Conservation (phyloP, 164 flowering plant genomes). For the Annona cherimola region DNA sequence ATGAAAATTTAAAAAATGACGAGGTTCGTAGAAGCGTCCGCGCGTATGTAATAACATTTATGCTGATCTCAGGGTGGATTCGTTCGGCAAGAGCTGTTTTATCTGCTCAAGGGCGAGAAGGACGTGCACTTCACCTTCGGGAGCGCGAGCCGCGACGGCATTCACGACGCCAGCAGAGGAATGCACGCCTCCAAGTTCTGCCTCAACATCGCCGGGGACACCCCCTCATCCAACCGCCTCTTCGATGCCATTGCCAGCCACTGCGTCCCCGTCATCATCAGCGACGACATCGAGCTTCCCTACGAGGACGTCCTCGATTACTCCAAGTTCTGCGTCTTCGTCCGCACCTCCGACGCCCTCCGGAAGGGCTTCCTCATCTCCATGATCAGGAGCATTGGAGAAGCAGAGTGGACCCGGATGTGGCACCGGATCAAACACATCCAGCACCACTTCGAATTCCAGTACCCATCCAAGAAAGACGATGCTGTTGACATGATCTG, state of each 20-base stretch:
- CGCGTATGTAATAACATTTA: not conserved
- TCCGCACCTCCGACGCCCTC: slow-evolving; percentile 63
- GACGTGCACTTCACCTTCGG: slow-evolving; percentile 82
- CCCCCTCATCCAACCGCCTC: slow-evolving; percentile 89
- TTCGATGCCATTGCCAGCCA: slow-evolving; percentile 86
- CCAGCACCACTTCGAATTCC: slow-evolving; percentile 49
- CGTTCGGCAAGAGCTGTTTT: slow-evolving; percentile 67
- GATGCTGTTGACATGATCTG: slow-evolving; percentile 92
- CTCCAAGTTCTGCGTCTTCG: slow-evolving; percentile 70
- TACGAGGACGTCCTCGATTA: slow-evolving; percentile 77
- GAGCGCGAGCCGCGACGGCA: slow-evolving; percentile 50
- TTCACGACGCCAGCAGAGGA: slow-evolving; percentile 48
- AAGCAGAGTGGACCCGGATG: slow-evolving; percentile 71
- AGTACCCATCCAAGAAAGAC: slow-evolving; percentile 54
- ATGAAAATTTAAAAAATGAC: no score
- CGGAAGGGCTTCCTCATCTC: slow-evolving; percentile 49
- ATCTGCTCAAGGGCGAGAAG: slow-evolving; percentile 69
- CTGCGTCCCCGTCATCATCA: slow-evolving; percentile 84
- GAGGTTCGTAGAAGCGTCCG: no score
- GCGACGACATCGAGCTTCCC: slow-evolving; percentile 90
- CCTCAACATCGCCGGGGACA: slow-evolving; percentile 87
- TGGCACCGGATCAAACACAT: slow-evolving; percentile 59
- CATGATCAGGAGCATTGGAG: slow-evolving; percentile 42
- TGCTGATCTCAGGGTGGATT: slow-evolving; percentile 53
- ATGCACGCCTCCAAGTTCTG: slow-evolving; percentile 89